Percentiles rank a stretch among this genome's conserved stretches.
Conservation (phyloP, 1,284 basidiomycete genomes). For the Sporisorium exsertum region DNA sequence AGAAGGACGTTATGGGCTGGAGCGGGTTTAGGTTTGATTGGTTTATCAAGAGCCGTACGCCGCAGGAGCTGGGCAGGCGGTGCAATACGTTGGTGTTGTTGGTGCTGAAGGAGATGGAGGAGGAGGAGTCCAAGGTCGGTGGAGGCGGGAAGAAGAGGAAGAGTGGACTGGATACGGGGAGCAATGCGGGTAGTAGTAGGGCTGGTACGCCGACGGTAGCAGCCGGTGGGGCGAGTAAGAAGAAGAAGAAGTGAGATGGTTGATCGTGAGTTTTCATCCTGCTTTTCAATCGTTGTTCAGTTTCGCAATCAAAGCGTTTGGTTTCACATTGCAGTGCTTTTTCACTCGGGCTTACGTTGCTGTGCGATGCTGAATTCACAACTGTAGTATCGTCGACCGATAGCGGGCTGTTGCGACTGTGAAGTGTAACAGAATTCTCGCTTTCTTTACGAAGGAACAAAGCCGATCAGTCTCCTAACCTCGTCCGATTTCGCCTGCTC, state of each 20-base stretch:
- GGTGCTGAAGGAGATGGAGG: constrained; percentile 84
- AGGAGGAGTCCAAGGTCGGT: constrained; percentile 36
- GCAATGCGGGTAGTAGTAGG: constrained; percentile 33
- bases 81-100: constrained; percentile 89
- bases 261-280: neutral
- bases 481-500: neutral
- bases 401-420: too few relatives aligned
- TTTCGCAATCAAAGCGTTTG: neutral
- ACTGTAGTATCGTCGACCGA: too few relatives aligned
- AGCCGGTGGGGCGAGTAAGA: constrained; percentile 11
- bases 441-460: too few relatives aligned
- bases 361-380: too few relatives aligned
- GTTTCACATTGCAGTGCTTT: neutral
- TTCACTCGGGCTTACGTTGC: too few relatives aligned
- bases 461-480: constrained; percentile 4
- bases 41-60: constrained; percentile 96
- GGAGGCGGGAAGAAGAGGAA: constrained; percentile 28
- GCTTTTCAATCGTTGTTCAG: neutral
- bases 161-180: constrained; percentile 18
- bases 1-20: constrained; percentile 94
- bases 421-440: too few relatives aligned
- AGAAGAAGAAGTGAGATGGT: constrained; percentile 45
- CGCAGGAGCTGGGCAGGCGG: constrained; percentile 87
- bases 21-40: constrained; percentile 93
- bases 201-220: constrained; percentile 21